Evolutionary conservation across 2,329 filamentous ascomycete species (phyloP), one percentile per base, ranked within the genome.

Genomic region (Akanthomyces muscarius): DNA sequence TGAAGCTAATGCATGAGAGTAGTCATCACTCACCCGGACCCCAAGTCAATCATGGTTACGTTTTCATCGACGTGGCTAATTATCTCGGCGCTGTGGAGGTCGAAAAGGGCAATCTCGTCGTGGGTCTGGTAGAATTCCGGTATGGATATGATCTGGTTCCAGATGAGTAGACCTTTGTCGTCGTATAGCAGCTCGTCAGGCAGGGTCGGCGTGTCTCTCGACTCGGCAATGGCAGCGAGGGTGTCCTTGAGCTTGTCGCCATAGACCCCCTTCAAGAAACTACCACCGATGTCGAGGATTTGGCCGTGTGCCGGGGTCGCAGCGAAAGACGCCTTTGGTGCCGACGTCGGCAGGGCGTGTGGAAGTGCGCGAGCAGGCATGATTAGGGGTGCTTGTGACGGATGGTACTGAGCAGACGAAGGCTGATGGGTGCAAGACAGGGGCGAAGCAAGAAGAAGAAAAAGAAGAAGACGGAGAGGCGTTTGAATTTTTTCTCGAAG

Each of bases 121-220:
- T 74, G 71, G 3, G 76, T 77, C 64, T 78, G 77, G 63, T 78
- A 78, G 63, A 77, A 78, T 47, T 77, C 71, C 1, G 70, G 67
- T 0, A 70, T 75, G 65, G 71, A 75, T 61, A 78, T 78, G 63
- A 78, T 77, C 11, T 76, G 63, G 52, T 76, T 76, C 77, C 77
- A 78, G 64, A 78, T 76, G 6, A 68, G 66, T 54, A 78, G 68
- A 1, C 77, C 77, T 5, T 68, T 57, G 59, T 77, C 76, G 63
- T 75, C 70, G 64, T 78, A 78, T 52, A 78, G 68, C 45, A 77
- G 67, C 67, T 78, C 76, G 55, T 78, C 77, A 0, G 76, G 76
- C 36, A 78, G 69, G 1, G 69, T 71, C 18, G 71, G 69, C 62
- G 71, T 71, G 14, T 64, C 65, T 7, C 62, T 61, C 2, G 66